Percentiles rank a stretch among this genome's conserved stretches.
Conservation (phyloP, 768 basidiomycete species). For the Lentinula sp. region DNA sequence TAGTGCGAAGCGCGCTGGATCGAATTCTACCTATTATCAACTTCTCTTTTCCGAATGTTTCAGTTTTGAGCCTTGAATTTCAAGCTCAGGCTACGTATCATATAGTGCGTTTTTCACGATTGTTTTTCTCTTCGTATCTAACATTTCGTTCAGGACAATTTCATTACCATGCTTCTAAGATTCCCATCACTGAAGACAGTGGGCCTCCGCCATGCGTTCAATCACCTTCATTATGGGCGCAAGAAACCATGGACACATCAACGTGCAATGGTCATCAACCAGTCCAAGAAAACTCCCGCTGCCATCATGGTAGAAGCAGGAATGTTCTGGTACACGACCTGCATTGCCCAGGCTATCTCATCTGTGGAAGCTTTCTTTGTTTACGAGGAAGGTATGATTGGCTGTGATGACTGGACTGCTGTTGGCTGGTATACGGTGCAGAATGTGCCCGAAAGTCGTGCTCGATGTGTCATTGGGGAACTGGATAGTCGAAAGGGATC, state of each 20-base stretch:
- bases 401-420: neutral
- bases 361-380: neutral
- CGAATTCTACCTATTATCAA: neutral
- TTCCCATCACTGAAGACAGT: neutral
- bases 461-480: no score
- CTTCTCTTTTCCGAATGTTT: neutral
- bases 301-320: neutral
- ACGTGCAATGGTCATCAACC: neutral
- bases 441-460: no score
- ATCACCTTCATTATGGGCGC: neutral
- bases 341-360: neutral
- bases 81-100: neutral
- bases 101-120: neutral
- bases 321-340: neutral
- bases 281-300: neutral
- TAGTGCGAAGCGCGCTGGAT: neutral
- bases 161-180: neutral
- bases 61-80: neutral
- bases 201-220: neutral
- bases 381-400: neutral
- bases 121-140: neutral
- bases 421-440: no score
- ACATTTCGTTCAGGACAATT: neutral
- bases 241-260: neutral
- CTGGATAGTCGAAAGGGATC: no score